These are phyloP conservation scores for Ajuga reptans DNA, from an alignment of 305 asterid genomes.

Conservation along the genomic window DNA sequence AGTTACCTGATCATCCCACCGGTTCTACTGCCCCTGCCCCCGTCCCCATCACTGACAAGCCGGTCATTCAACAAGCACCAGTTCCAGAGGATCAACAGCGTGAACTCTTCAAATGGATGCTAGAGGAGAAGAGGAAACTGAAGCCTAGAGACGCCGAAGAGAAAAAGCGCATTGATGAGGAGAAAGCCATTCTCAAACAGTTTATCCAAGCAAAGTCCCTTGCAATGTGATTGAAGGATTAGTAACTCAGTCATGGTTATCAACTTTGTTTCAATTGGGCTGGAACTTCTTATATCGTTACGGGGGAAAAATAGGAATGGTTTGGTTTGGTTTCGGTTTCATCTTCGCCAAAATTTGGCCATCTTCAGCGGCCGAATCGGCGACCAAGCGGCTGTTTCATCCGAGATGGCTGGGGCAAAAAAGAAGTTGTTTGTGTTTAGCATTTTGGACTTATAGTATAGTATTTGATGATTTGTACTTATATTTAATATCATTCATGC, in stretches of 20 bases:
- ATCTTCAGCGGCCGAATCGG: neutral
- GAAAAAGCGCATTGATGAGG: slow-evolving; percentile 73
- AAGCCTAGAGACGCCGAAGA: slow-evolving; percentile 64
- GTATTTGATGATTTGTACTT: too few species aligned
- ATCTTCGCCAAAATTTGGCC: neutral
- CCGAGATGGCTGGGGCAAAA: neutral
- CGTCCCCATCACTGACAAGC: slow-evolving; percentile 30
- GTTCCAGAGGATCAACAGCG: slow-evolving; percentile 63
- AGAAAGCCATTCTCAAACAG: slow-evolving; percentile 71
- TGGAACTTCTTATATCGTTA: neutral
- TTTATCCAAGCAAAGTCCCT: slow-evolving; percentile 58
- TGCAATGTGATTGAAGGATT: neutral
- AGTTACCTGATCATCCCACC: slow-evolving; percentile 28
- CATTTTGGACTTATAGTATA: too few species aligned
- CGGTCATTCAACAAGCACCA: slow-evolving; percentile 39
- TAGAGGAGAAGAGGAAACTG: slow-evolving; percentile 76
- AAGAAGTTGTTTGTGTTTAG: too few species aligned
- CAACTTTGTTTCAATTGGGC: neutral
- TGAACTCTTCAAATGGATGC: slow-evolving; percentile 71
- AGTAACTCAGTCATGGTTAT: neutral
- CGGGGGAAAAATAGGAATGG: too few species aligned
- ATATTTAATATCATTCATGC: too few species aligned
- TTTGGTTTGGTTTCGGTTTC: neutral
- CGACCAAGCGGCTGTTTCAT: neutral
- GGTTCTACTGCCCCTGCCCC: slow-evolving; percentile 17